Percentiles rank a stretch among this genome's conserved stretches.
Conservation (phyloP, 352 stramenopile genomes). For the Globisporangium takayamanum region DNA sequence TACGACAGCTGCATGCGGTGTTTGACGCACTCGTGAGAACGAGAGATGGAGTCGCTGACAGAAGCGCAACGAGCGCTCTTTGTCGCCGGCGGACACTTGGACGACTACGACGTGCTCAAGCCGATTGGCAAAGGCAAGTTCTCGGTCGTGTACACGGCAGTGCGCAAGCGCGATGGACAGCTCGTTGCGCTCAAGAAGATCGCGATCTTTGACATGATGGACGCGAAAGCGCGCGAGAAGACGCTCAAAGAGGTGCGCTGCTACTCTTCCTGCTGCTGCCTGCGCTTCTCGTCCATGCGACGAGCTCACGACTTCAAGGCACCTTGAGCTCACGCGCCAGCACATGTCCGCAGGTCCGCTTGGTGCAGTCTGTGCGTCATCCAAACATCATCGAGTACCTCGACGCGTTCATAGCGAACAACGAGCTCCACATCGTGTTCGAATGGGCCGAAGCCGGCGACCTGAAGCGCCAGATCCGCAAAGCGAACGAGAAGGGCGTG, state of each 20-base stretch:
- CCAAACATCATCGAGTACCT: slow-evolving; percentile 91
- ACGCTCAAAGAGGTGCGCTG: slow-evolving; percentile 73
- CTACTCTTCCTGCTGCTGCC: slow-evolving; percentile 1
- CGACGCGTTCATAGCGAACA: slow-evolving; percentile 87
- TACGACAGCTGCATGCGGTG: no score
- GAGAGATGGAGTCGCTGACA: slow-evolving; percentile 67
- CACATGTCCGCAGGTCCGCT: slow-evolving; percentile 30
- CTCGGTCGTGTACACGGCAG: slow-evolving; percentile 88
- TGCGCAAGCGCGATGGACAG: slow-evolving; percentile 50
- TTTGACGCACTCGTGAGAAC: not conserved
- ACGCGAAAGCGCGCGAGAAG: slow-evolving; percentile 86
- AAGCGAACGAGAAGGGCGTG: slow-evolving; percentile 76
- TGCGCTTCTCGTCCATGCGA: not conserved
- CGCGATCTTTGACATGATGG: slow-evolving; percentile 88
- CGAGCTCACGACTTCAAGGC: no score
- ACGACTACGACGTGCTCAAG: slow-evolving; percentile 81
- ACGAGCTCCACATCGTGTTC: slow-evolving; percentile 92
- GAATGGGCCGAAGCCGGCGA: slow-evolving; percentile 92
- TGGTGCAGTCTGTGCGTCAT: slow-evolving; percentile 88
- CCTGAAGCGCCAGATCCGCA: slow-evolving; percentile 90
- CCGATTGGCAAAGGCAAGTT: slow-evolving; percentile 93
- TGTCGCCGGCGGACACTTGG: slow-evolving; percentile 35
- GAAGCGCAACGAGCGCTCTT: slow-evolving; percentile 68
- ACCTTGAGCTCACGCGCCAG: no score
- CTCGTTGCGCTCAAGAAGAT: slow-evolving; percentile 93